Base-by-base conservation (phyloP, 495 filamentous ascomycete species). In the Cudoniella acicularis region DNA sequence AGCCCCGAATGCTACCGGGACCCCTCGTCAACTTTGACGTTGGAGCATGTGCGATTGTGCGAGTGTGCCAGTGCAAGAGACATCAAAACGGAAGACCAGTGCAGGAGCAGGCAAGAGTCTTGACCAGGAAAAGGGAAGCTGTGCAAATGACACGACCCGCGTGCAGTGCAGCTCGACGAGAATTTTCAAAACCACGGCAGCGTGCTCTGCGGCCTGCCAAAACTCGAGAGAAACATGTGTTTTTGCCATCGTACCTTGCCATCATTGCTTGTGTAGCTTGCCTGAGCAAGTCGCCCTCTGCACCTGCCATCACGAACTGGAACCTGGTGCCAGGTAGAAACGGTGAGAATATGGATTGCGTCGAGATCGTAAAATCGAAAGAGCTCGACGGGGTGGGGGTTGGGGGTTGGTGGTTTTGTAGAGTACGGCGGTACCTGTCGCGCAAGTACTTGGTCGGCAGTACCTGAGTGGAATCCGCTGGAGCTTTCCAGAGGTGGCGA, bases 231-330 rank as follows among this genome's bases (percentile, higher is more conserved):
- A 49, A 26, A 21, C 23, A 25, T 48, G 24, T 27, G 42, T 56
- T 48, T 26, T 48, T 21, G 52, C 42, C 45, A 11, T 51, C 55
- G 27, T 79, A 83, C 80, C 72, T 83, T 74, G 77, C 77, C 77
- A 82, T 81, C 77, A 83, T 77, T 57, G 75, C 75, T 60, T 81
- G 78, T 40, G 80, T 82, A 52, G 80, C 80, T 66, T 78, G 73
- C 70, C 74, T 71, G 27, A 83, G 67, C 67, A 83, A 68, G 69
- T 83, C 80, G 20, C 36, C 26, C 43, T 68, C 65, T 52, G 24
- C 60, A 10, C 62, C 60, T 26, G 66, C 55, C 66, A 68, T 68
- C 25, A 56, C 58, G 49, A 48, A 49, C 25, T 54, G 48, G 55
- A 48, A 49, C 25, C 50, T 42, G 55, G 55, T 51, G 53, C 46